These are phyloP conservation scores for Tarenaya hassleriana DNA, from an alignment of 345 rosid species.

Conservation along the genomic window DNA sequence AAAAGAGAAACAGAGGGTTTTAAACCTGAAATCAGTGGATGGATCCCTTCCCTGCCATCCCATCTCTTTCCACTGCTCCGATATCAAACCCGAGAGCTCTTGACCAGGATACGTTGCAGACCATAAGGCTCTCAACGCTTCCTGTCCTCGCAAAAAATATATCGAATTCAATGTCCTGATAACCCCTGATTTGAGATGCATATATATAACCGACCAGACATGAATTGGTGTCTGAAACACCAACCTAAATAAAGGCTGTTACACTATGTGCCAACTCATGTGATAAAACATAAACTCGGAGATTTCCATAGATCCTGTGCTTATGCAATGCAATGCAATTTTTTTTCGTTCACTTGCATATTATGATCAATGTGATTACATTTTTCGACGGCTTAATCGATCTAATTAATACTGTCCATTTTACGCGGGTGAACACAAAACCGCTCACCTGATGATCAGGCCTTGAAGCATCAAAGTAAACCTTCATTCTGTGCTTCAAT, in stretches of 20 bases:
- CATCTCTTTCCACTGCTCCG: slow-evolving; percentile 97
- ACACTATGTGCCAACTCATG: too few species aligned
- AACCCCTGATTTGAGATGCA: too few species aligned
- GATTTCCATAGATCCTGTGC: too few species aligned
- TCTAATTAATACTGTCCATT: too few species aligned
- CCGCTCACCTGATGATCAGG: slow-evolving; percentile 67
- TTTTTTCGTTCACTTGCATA: too few species aligned
- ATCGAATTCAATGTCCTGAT: too few species aligned
- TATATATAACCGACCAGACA: too few species aligned
- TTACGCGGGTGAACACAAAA: background rate
- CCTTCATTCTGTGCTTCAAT: slow-evolving; percentile 66
- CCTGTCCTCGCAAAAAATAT: slow-evolving; percentile 31
- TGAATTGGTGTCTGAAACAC: background rate
- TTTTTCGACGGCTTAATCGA: too few species aligned
- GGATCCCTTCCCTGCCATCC: slow-evolving; percentile 99
- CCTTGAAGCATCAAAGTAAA: slow-evolving; percentile 60
- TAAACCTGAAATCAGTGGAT: slow-evolving; percentile 85
- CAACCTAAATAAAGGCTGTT: too few species aligned
- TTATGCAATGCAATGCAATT: too few species aligned
- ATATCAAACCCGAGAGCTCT: slow-evolving; percentile 65
- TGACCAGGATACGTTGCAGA: slow-evolving; percentile 61
- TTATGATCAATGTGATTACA: too few species aligned
- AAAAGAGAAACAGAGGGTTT: background rate
- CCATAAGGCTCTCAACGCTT: slow-evolving; percentile 86
- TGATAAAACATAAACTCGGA: too few species aligned